Percentiles rank a stretch among this genome's conserved stretches.
Evolutionary conservation across 495 filamentous ascomycete genomes (phyloP).

Genomic region (Cercophora sp.): DNA sequence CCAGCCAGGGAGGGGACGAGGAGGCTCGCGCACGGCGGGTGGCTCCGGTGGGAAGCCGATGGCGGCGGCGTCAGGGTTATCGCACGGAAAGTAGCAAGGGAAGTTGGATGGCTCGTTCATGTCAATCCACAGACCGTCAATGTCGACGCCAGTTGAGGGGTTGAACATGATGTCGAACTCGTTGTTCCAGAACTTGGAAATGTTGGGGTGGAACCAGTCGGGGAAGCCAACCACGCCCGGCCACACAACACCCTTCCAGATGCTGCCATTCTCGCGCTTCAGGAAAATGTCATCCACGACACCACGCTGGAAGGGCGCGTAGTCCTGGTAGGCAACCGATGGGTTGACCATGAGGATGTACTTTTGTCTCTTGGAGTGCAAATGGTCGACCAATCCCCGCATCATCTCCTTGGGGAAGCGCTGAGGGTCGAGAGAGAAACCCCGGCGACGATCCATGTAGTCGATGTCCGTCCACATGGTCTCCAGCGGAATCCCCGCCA

Average conservation of each 20-base stretch:
- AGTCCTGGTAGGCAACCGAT: slow-evolving; percentile 63
- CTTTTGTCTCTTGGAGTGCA: slow-evolving; percentile 70
- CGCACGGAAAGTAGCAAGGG: slow-evolving; percentile 68
- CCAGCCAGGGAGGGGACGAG: slow-evolving; percentile 63
- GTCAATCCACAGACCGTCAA: slow-evolving; percentile 86
- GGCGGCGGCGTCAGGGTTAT: slow-evolving; percentile 51
- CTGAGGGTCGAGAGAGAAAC: slow-evolving; percentile 71
- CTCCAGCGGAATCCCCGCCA: slow-evolving; percentile 74
- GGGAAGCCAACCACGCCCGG: slow-evolving; percentile 77
- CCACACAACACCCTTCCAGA: slow-evolving; percentile 79
- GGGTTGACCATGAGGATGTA: slow-evolving; percentile 89
- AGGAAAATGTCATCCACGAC: slow-evolving; percentile 59
- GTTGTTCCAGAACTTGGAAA: slow-evolving; percentile 67
- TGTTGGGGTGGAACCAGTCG: slow-evolving; percentile 74
- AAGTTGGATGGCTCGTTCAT: slow-evolving; percentile 55
- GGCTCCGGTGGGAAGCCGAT: slow-evolving; percentile 62
- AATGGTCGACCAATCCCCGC: slow-evolving; percentile 60
- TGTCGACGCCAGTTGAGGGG: slow-evolving; percentile 61
- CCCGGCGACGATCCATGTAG: slow-evolving; percentile 60
- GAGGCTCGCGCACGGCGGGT: slow-evolving; percentile 58
- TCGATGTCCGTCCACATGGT: slow-evolving; percentile 91
- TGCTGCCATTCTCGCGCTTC: slow-evolving; percentile 56
- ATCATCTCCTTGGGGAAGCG: slow-evolving; percentile 65
- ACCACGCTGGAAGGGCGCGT: slow-evolving; percentile 62
- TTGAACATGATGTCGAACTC: slow-evolving; percentile 71